phyloP scores from a whole-genome alignment of 495 filamentous ascomycete species.

The Jackrogersella multiformis region DNA sequence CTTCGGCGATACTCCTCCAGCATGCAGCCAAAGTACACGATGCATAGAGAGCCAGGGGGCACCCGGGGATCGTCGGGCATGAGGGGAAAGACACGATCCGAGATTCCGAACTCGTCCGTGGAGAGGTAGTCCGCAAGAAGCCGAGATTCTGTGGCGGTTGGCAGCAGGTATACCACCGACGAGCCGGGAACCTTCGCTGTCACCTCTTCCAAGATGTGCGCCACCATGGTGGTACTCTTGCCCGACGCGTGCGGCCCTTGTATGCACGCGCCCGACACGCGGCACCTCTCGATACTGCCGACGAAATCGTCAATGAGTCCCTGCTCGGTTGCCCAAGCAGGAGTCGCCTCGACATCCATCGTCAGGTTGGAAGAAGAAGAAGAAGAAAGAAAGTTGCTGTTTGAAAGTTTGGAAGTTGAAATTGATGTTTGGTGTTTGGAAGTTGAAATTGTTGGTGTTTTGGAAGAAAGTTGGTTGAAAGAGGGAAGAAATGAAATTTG shows the following conservation, averaged over 20 bases:
- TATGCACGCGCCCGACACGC: background rate
- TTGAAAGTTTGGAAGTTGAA: no score
- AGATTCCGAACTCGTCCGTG: background rate
- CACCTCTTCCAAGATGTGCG: background rate
- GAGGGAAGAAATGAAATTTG: no score
- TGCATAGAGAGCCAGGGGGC: background rate
- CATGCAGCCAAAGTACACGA: background rate
- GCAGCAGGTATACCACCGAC: background rate
- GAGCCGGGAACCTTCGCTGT: background rate
- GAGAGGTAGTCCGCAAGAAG: background rate
- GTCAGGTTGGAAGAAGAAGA: no score
- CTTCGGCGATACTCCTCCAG: background rate
- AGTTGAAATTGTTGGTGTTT: no score
- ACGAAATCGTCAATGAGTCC: background rate
- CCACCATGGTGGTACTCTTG: slow-evolving; percentile 11
- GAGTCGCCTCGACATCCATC: no score
- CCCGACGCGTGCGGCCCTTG: background rate
- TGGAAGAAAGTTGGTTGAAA: no score
- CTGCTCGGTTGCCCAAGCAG: background rate
- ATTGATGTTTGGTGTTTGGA: no score
- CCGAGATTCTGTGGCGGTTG: background rate
- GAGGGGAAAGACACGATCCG: background rate
- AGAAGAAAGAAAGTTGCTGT: no score
- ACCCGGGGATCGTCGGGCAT: background rate
- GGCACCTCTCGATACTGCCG: background rate